Evolutionary conservation across 2,329 filamentous ascomycete species (phyloP).

Genomic region (Cytospora piceicola): DNA sequence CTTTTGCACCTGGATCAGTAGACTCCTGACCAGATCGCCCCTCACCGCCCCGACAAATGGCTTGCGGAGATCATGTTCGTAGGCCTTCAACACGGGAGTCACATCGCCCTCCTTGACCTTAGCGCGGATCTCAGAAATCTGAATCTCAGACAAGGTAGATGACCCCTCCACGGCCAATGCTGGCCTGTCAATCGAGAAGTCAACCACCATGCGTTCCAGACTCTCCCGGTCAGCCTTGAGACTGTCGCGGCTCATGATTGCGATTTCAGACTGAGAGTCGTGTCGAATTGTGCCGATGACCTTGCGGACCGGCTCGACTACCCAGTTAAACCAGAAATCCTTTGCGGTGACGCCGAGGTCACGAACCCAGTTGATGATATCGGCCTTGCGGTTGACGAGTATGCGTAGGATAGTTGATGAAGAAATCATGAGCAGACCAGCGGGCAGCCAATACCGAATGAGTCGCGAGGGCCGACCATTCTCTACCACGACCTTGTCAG

Average conservation of each 20-base stretch:
- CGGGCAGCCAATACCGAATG: constrained; percentile 88
- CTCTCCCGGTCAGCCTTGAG: constrained; percentile 88
- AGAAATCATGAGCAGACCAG: constrained; percentile 71
- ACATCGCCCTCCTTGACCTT: constrained; percentile 91
- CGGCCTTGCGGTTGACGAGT: constrained; percentile 72
- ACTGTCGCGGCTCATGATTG: constrained; percentile 93
- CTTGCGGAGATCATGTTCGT: constrained; percentile 82
- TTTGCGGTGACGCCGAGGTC: constrained; percentile 78
- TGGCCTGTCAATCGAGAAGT: constrained; percentile 87
- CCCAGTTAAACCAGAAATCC: constrained; percentile 97
- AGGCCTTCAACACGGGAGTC: constrained; percentile 87
- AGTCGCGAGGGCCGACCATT: constrained; percentile 77
- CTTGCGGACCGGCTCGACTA: constrained; percentile 81
- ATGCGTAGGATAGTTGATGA: constrained; percentile 86
- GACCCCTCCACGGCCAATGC: constrained; percentile 55
- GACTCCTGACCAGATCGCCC: constrained; percentile 85
- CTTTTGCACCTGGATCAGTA: constrained; percentile 97
- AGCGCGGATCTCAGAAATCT: constrained; percentile 74
- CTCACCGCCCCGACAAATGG: constrained; percentile 82
- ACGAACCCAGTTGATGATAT: constrained; percentile 78
- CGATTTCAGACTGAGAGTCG: constrained; percentile 89
- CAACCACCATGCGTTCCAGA: constrained; percentile 95
- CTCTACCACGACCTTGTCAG: constrained; percentile 57
- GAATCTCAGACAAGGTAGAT: constrained; percentile 61
- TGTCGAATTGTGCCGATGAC: constrained; percentile 91